Conservation (phyloP, 768 basidiomycete genomes). For the Rhodotorula babjevae region DNA sequence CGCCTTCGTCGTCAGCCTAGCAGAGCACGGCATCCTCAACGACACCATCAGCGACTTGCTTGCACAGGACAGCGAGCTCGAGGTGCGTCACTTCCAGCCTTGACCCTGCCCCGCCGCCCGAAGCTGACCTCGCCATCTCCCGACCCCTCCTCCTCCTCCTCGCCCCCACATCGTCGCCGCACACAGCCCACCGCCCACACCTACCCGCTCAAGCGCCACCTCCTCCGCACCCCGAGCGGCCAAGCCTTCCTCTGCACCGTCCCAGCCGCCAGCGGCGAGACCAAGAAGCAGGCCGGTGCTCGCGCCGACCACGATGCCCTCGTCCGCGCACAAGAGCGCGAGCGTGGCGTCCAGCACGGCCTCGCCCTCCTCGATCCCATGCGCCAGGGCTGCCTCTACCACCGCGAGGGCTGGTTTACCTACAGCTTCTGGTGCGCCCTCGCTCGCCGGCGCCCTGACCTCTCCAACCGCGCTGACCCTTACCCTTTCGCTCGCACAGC, state of each 20-base stretch:
- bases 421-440: slow-evolving; percentile 67
- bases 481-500: background rate
- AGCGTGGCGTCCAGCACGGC: slow-evolving; percentile 34
- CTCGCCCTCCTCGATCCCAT: slow-evolving; percentile 40
- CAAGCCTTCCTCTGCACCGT: slow-evolving; percentile 43
- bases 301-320: slow-evolving; percentile 15
- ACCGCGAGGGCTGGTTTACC: slow-evolving; percentile 90
- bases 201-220: slow-evolving; percentile 19
- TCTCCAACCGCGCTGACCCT: too few relatives aligned
- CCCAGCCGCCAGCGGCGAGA: slow-evolving; percentile 6
- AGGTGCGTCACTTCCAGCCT: background rate
- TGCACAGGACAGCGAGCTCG: background rate
- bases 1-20: slow-evolving; percentile 28
- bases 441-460: background rate
- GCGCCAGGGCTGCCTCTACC: slow-evolving; percentile 51
- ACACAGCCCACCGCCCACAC: slow-evolving; percentile 4
- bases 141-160: too few relatives aligned
- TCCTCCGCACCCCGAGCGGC: slow-evolving; percentile 38
- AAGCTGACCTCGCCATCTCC: background rate
- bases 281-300: background rate
- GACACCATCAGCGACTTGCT: slow-evolving; percentile 25
- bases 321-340: slow-evolving; percentile 12
- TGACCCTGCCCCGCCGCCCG: too few relatives aligned
- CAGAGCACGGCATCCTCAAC: slow-evolving; percentile 30
- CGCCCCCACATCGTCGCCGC: slow-evolving; percentile 7